Evolutionary conservation across 2,329 filamentous ascomycete species (phyloP), one percentile per base, ranked within the genome.

Genomic region (Stachybotrys echinatus): DNA sequence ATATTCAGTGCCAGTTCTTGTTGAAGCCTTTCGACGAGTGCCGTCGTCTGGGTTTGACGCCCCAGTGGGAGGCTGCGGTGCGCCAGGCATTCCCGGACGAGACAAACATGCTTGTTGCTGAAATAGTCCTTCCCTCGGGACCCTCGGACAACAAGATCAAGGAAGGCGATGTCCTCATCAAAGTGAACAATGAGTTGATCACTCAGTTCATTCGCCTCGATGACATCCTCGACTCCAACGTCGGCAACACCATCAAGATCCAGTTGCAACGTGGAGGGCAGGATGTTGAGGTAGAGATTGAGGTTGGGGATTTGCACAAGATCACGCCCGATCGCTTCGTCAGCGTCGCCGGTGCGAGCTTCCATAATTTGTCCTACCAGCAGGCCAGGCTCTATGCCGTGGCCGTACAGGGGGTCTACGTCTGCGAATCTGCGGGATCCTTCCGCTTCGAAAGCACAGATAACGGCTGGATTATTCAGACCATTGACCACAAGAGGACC

Each of bases 11-110:
- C 54, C 94, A 99, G 66, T 99, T 95, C 80, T 80, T 97, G 48
- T 80, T 99, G 54, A 97, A 97, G 69, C 90, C 94, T 0, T 99
- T 99, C 60, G 95, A 99, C 60, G 95, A 99, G 67, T 97, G 94
- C 68, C 85, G 92, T 49, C 82, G 94, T 52, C 76, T 99, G 12
- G 94, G 94, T 7, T 75, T 99, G 52, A 89, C 83, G 2, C 79
- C 91, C 0, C 81, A 90, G 47, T 95, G 90, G 85, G 94, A 99
- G 73, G 86, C 88, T 37, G 84, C 86, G 50, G 84, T 95, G 55
- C 85, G 94, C 31, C 83, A 88, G 58, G 77, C 83, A 22, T 95
- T 96, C 58, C 94, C 95, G 1, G 87, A 89, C 59, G 94, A 96
- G 72, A 97, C 91, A 21, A 95, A 94, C 63, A 92, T 99, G 89